Percentiles rank a stretch among this genome's conserved stretches.
Conservation (phyloP, 495 filamentous ascomycete species). For the Podospora bellae-mahoneyi region DNA sequence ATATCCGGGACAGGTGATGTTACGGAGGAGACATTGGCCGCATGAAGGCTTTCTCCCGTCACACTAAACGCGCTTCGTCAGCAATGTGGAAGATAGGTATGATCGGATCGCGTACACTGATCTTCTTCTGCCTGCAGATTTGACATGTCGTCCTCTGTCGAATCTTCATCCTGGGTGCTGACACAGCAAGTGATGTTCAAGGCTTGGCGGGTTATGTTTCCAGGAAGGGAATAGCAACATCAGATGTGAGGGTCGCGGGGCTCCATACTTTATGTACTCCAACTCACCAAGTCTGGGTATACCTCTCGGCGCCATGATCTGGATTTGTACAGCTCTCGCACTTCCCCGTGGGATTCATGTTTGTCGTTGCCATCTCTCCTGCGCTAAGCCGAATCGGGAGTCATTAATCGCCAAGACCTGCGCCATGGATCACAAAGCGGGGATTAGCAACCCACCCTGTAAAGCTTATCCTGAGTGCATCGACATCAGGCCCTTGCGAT, state of each 20-base stretch:
- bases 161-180: slow-evolving; percentile 22
- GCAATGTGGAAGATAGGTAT: not conserved
- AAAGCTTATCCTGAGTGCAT: slow-evolving; percentile 6
- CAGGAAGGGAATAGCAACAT: slow-evolving; percentile 1
- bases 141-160: slow-evolving; percentile 25
- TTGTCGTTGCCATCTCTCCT: not conserved
- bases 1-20: slow-evolving; percentile 25
- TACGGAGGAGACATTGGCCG: slow-evolving; percentile 23
- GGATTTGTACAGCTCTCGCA: not conserved
- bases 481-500: not conserved
- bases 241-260: not conserved
- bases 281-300: not conserved
- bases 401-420: slow-evolving; percentile 23
- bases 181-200: not conserved
- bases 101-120: slow-evolving; percentile 18
- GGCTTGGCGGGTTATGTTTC: slow-evolving; percentile 18
- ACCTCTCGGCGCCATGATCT: not conserved
- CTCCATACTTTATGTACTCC: not conserved
- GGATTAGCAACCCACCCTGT: not conserved
- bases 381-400: slow-evolving; percentile 19
- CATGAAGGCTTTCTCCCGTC: slow-evolving; percentile 25
- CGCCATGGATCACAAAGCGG: not conserved
- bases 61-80: slow-evolving; percentile 18
- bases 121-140: slow-evolving; percentile 24
- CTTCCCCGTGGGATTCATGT: not conserved